Percentiles rank a stretch among this genome's conserved stretches.
These are phyloP conservation scores for Calycina marina DNA, from an alignment of 2,329 filamentous ascomycete species.

Conservation along the genomic window DNA sequence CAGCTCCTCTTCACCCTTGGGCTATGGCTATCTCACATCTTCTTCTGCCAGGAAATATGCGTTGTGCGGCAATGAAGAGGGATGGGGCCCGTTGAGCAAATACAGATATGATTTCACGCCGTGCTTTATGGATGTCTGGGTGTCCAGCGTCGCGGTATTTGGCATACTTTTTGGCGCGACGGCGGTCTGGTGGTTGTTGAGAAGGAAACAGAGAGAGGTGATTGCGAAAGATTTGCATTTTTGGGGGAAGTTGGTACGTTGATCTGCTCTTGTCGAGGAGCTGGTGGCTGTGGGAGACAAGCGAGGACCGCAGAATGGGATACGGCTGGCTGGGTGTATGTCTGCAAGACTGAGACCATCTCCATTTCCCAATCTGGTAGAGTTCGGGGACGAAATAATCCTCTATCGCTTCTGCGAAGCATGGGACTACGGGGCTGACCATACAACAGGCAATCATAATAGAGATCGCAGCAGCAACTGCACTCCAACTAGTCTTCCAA, in stretches of 20 bases:
- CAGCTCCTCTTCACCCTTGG: constrained; percentile 32
- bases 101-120: constrained; percentile 88
- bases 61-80: constrained; percentile 77
- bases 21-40: constrained; percentile 43
- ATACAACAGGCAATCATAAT: constrained; percentile 36
- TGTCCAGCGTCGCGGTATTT: constrained; percentile 63
- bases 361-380: too few species aligned
- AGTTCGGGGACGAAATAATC: too few species aligned
- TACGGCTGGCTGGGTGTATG: background rate
- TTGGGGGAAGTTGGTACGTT: constrained; percentile 71
- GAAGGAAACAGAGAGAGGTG: constrained; percentile 48
- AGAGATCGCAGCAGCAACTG: constrained; percentile 40
- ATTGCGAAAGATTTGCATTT: constrained; percentile 83
- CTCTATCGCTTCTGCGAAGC: too few species aligned
- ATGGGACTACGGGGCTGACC: too few species aligned
- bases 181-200: constrained; percentile 68
- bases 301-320: too few species aligned
- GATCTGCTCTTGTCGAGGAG: constrained; percentile 5
- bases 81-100: constrained; percentile 87
- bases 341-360: too few species aligned
- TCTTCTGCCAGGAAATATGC: constrained; percentile 36
- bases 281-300: constrained; percentile 4
- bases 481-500: constrained; percentile 47
- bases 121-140: constrained; percentile 90
- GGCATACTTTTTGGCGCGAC: constrained; percentile 64